Base-by-base conservation (phyloP, 306 rosid species). In the Abrus precatorius region DNA sequence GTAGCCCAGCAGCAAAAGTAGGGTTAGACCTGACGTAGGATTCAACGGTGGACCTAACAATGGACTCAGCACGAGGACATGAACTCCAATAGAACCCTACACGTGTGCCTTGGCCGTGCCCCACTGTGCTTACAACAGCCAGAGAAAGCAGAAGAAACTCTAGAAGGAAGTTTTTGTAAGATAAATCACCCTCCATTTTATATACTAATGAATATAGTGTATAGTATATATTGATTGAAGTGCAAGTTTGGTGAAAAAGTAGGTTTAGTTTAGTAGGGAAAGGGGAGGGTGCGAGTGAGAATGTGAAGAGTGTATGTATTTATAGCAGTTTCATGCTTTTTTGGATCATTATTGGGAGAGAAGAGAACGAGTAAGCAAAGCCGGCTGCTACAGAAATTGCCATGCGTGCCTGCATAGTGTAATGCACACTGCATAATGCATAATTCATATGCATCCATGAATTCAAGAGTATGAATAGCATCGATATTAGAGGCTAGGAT, bases 21-120 rank as follows among this genome's bases (percentile, higher is more conserved):
- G 41, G 75, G 3, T 78, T 49, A 1, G 84, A 78, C 9, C 2
- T 32, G 4, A 78, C 7, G n/a, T 78, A 54, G 3, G 84, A 32
- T 20, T 65, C 8, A 56, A 78, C 84, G 0, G 87, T 73, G 9
- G 87, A 84, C 13, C 10, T 44, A 4, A 84, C 81, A 28, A 84
- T 84, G 34, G 80, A 65, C 61, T 73, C 87, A 9, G 67, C 84
- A 14, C 57, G 59, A 4, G 80, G 84, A 40, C 87, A 84, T 10
- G 73, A 9, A 0, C 9, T 20, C 0, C 49, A 12, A 14, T 83
- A 78, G 80, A 67, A 82, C 50, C 85, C 85, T 38, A 82, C 77
- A 5, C 57, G 8, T 0, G 81, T 82, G 11, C 30, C 80, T 14
- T 74, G 45, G 1, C 69, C 50, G 20, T 73, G 41, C 70, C 65